Evolutionary conservation across 192 early-diverging fungal species (phyloP), one percentile per base, ranked within the genome.

Genomic region (Coemansia sp.): DNA sequence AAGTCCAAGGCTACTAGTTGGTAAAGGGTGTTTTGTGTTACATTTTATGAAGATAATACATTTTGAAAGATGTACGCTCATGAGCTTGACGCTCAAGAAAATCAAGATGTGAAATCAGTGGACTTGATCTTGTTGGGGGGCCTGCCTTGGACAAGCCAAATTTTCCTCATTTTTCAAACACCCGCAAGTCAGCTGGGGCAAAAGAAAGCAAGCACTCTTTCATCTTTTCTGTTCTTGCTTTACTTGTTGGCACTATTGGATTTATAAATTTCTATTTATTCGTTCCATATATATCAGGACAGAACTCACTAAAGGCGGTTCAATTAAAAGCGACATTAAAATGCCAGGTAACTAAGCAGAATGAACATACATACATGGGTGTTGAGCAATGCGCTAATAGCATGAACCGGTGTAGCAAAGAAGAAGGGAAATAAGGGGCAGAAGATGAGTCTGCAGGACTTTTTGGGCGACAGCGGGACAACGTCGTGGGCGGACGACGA

Each of bases 401-500:
- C 23, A 43, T 24, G 8, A 35, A 2, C 2, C 13, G 14, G 45
- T 43, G 22, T 72, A 81, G 73, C 76, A 10, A 90, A 90, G 66
- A 93, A 94, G 81, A 95, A 94, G 83, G 88, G 81, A 51, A 51
- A 39, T 50, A 81, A 81, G 63, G 73, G 65, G 20, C 65, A 75
- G 38, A 87, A 90, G 75, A 93, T 97, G 93, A 89, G 87, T 59
- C 87, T 97, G 77, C 82, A 70, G 47, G 89, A 89, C 76, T 97
- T 97, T 76, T 75, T 83, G 57, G 64, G 22, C 12, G 65, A 70
- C 23, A 48, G 50, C 0, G 59, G 64, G 1, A 55, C 73, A 20
- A 53, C 59, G 2, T 75, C 90, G 37, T 96, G 94, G 94, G 94
- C 96, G 64, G 96, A 98, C 85, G 94, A 98, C 71, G 88, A 93